Evolutionary conservation across 306 rosid genomes (phyloP).

Genomic region (Citrullus colocynthis): DNA sequence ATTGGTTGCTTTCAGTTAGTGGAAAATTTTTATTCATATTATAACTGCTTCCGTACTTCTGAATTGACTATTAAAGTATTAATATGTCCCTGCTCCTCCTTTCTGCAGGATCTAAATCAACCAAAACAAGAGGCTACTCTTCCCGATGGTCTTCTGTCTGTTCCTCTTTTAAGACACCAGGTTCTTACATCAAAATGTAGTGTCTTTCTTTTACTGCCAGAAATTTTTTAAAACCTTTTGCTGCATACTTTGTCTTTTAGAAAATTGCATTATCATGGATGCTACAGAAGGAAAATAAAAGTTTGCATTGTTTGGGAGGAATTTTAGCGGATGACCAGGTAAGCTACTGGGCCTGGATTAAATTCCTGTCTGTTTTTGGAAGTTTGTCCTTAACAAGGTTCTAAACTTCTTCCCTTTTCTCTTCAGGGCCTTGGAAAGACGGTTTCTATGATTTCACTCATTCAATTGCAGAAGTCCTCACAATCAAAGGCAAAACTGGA

Average conservation of each 20-base stretch:
- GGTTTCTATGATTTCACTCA: constrained; percentile 81
- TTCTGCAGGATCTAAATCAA: constrained; percentile 69
- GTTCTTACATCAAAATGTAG: constrained; percentile 26
- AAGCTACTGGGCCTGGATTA: constrained; percentile 11
- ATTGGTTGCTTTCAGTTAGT: background rate
- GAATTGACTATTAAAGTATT: background rate
- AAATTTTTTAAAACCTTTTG: background rate
- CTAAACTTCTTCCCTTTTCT: constrained; percentile 7
- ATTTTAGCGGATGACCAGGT: constrained; percentile 99
- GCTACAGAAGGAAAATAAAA: constrained; percentile 88
- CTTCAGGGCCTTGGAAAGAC: constrained; percentile 99
- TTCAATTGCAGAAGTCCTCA: constrained; percentile 60
- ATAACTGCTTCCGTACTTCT: background rate
- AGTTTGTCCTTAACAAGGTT: constrained; percentile 10
- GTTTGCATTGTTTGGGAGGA: constrained; percentile 95
- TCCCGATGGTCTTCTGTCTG: constrained; percentile 76
- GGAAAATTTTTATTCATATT: background rate
- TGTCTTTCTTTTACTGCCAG: background rate
- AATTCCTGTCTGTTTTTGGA: background rate
- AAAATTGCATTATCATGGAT: constrained; percentile 96
- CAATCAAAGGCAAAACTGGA: constrained; percentile 51
- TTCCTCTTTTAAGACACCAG: constrained; percentile 91
- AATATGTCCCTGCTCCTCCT: background rate
- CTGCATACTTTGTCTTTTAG: constrained; percentile 26
- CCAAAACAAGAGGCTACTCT: constrained; percentile 52